Conservation (phyloP, 176 grass and related monocot genomes). For the Phyllostachys edulis region DNA sequence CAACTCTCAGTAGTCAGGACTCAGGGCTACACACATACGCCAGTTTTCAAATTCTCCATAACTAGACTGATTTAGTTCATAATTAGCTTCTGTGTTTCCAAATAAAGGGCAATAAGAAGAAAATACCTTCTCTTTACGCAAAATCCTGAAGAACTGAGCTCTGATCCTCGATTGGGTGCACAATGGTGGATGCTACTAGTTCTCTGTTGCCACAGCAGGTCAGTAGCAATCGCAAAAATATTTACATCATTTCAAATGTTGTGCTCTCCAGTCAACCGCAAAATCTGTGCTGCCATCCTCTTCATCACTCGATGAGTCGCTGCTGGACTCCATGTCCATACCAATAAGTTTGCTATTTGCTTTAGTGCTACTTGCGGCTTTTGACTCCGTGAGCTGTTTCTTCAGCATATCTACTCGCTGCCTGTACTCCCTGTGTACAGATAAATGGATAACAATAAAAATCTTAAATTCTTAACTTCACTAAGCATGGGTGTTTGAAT, state of each 20-base stretch:
- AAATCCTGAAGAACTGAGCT: background rate
- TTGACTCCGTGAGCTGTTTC: conserved; percentile 48
- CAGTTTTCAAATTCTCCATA: background rate
- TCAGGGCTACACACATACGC: background rate
- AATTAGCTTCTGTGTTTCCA: background rate
- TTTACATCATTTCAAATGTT: conserved; percentile 49
- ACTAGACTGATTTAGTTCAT: background rate
- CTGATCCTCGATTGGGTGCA: background rate
- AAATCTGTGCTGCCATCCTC: conserved; percentile 41
- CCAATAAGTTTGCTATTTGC: conserved; percentile 36
- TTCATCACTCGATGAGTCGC: conserved; percentile 49
- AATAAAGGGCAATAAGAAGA: background rate
- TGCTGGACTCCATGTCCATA: conserved; percentile 30
- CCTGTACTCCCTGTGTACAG: conserved; percentile 43
- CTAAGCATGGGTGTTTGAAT: conserved; percentile 1
- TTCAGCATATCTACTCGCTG: conserved; percentile 54
- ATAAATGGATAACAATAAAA: conserved; percentile 10
- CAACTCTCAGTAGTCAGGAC: background rate
- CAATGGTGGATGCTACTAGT: background rate
- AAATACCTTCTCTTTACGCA: conserved; percentile 9
- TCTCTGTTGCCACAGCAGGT: background rate
- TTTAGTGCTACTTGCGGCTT: conserved; percentile 37
- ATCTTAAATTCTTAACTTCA: background rate
- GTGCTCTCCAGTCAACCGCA: conserved; percentile 60
- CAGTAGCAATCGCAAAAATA: background rate